Evolutionary conservation across 352 stramenopile genomes (phyloP).

Genomic region (Phytophthora cactorum): DNA sequence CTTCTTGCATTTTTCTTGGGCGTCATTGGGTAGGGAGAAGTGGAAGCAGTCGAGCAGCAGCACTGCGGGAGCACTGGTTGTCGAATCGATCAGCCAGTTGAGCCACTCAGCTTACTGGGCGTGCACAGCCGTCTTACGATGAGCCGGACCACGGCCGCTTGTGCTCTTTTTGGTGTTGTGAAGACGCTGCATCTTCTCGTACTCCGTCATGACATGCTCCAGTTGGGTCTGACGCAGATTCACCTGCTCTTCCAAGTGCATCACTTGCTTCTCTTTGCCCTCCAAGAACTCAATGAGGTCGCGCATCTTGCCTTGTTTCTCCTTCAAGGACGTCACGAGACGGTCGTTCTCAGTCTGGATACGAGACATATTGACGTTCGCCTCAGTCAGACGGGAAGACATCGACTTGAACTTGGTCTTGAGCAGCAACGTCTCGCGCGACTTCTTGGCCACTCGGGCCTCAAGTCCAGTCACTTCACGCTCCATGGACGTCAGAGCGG

Average conservation of each 20-base stretch:
- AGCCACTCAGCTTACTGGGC: constrained; percentile 18
- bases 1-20: constrained; percentile 42
- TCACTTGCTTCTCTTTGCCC: constrained; percentile 71
- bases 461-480: constrained; percentile 71
- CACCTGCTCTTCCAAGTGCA: constrained; percentile 66
- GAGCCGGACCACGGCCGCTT: constrained; percentile 3
- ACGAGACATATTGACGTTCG: constrained; percentile 49
- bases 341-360: constrained; percentile 65
- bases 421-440: constrained; percentile 60
- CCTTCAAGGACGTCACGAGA: constrained; percentile 54
- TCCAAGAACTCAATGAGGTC: constrained; percentile 65
- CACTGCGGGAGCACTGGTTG: constrained; percentile 1
- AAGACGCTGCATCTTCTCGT: constrained; percentile 35
- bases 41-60: constrained; percentile 8
- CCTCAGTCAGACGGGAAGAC: constrained; percentile 55
- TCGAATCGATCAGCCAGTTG: constrained; percentile 15
- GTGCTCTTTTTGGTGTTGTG: constrained; percentile 25
- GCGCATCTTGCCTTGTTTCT: constrained; percentile 65
- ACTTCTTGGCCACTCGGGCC: constrained; percentile 53
- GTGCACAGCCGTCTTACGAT: constrained; percentile 20
- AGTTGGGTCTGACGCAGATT: constrained; percentile 59
- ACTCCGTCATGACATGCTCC: constrained; percentile 50
- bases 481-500: constrained; percentile 70
- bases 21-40: constrained; percentile 27
- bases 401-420: constrained; percentile 67